These are phyloP conservation scores for Lophium mytilinum DNA, from an alignment of 495 filamentous ascomycete species.

Conservation along the genomic window DNA sequence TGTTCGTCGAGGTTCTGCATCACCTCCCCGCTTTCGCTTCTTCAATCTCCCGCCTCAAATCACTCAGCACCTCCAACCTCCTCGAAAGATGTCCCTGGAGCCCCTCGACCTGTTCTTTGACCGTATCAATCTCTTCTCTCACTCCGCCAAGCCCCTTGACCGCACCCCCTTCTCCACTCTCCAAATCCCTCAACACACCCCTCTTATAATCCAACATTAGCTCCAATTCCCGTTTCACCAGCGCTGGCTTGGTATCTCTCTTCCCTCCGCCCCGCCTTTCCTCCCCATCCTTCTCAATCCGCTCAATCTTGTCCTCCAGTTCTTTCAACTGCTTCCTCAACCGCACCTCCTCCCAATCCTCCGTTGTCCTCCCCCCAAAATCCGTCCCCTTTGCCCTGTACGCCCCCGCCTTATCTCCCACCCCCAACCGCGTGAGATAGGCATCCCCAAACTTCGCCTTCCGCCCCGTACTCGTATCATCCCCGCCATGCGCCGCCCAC, in stretches of 20 bases:
- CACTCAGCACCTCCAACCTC: constrained; percentile 48
- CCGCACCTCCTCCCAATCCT: constrained; percentile 94
- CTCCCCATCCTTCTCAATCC: constrained; percentile 61
- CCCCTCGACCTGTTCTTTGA: constrained; percentile 40
- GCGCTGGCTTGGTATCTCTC: constrained; percentile 59
- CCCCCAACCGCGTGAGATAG: constrained; percentile 82
- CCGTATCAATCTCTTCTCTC: constrained; percentile 36
- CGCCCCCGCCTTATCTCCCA: constrained; percentile 60
- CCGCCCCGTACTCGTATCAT: constrained; percentile 67
- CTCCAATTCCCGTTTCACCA: constrained; percentile 90
- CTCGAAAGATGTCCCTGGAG: constrained; percentile 36
- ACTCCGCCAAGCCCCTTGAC: constrained; percentile 44
- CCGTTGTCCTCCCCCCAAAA: constrained; percentile 60
- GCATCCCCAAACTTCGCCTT: constrained; percentile 97
- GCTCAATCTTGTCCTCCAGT: constrained; percentile 72
- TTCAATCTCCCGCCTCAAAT: constrained; percentile 46
- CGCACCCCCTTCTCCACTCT: constrained; percentile 33
- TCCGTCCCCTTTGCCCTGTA: constrained; percentile 73
- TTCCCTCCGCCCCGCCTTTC: constrained; percentile 41
- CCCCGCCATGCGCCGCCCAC: constrained; percentile 61
- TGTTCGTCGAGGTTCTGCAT: too few relatives aligned
- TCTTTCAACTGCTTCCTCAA: constrained; percentile 85
- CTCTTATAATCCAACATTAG: constrained; percentile 78
- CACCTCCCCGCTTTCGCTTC: constrained; percentile 43
- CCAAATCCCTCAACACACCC: constrained; percentile 47